Evolutionary conservation across 305 asterid genomes (phyloP), one percentile per base, ranked within the genome.

Genomic region (Fraxinus angustifolia): DNA sequence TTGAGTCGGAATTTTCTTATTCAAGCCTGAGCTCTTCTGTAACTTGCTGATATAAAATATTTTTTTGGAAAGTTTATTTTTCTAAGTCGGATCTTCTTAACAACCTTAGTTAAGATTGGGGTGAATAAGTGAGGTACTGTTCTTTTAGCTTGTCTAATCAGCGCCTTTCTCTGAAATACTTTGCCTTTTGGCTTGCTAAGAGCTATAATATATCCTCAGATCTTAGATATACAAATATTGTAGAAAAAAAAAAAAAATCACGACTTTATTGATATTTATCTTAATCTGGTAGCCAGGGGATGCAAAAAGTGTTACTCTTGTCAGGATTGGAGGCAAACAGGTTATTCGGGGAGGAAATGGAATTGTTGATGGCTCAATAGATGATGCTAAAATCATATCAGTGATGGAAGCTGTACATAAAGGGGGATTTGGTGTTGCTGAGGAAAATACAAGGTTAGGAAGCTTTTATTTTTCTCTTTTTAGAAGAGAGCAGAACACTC

Each of bases 341-440:
- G 83, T 93, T 80, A 95, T 95, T 70, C 88, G 91, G 84, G 98
- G 99, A 76, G 99, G 99, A 79, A 92, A 93, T 86, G 88, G 91
- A 56, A 85, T 92, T 81, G 95, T 85, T 86, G 97, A 92, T 91
- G 91, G 93, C 73, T 84, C 76, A 65, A 90, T 91, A n/a, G 80
- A 79, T 85, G 84, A 87, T 86, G 82, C 90, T 79, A 85, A 82
- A 45, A 82, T 88, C 50, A 70, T 82, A 76, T 75, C 77, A 38
- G 89, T 90, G 83, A 92, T 93, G 93, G 75, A 81, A 79, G 82
- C 90, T 81, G 83, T 93, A 75, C 87, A 82, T 71, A 88, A 87
- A 73, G 84, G 92, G 89, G 40, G 80, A 68, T 88, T 82, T 74
- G 91, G 91, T 73, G 86, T 86, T 88, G 82, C 85, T 45, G 96